These are phyloP conservation scores for Coemansia sp. DNA, from an alignment of 192 early-diverging fungal species.

Conservation along the genomic window DNA sequence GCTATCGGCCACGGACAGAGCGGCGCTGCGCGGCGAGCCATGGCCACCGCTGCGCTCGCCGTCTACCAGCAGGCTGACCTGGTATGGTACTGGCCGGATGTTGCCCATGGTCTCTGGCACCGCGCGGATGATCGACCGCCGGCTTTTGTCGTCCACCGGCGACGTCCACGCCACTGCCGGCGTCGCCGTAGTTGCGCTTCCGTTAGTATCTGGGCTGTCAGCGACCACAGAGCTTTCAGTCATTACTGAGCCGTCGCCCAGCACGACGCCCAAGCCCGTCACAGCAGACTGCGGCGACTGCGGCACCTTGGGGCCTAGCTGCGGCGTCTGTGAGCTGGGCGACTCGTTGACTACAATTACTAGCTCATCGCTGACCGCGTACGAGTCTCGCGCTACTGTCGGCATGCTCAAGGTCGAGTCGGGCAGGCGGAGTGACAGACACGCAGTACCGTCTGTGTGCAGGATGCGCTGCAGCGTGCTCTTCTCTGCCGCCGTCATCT, in stretches of 20 bases:
- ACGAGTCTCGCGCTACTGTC: no score
- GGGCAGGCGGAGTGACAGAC: constrained; percentile 23
- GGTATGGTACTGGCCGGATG: background rate
- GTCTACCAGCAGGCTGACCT: background rate
- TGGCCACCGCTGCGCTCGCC: background rate
- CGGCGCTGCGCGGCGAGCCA: constrained; percentile 4
- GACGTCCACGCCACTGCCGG: constrained; percentile 17
- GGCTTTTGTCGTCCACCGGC: constrained; percentile 17
- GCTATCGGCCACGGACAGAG: constrained; percentile 18
- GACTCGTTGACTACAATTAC: no score
- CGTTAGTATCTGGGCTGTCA: background rate
- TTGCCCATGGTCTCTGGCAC: constrained; percentile 9
- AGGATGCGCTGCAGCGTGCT: constrained; percentile 18
- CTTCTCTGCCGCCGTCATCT: constrained; percentile 27
- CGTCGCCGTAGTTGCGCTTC: background rate
- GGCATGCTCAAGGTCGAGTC: constrained; percentile 25
- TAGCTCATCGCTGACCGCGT: no score
- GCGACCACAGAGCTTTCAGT: background rate
- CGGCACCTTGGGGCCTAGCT: background rate
- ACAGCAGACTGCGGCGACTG: background rate
- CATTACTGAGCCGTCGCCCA: no score
- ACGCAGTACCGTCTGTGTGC: constrained; percentile 13
- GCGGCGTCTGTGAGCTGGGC: no score
- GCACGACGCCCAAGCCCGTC: constrained; percentile 2
- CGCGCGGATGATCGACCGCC: constrained; percentile 5